Conservation (phyloP, 768 basidiomycete species). For the Russula sp. region DNA sequence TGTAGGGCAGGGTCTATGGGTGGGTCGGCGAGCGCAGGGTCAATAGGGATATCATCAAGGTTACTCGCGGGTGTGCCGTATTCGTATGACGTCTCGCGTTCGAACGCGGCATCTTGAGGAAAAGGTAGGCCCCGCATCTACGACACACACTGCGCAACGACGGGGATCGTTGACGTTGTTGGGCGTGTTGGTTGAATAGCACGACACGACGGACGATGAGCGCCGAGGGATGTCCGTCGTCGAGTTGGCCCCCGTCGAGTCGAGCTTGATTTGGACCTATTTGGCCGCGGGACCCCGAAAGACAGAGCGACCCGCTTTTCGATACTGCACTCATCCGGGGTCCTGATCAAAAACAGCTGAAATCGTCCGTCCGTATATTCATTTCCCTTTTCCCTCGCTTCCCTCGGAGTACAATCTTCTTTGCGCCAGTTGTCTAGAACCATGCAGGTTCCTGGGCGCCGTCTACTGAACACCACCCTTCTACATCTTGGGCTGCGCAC, state of each 20-base stretch:
- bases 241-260: conserved; percentile 22
- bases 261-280: conserved; percentile 24
- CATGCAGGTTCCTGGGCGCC: conserved; percentile 6
- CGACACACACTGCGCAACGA: conserved; percentile 11
- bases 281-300: conserved; percentile 18
- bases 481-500: neutral
- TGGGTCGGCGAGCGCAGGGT: conserved; percentile 58
- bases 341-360: neutral
- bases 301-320: neutral
- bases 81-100: conserved; percentile 55
- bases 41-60: conserved; percentile 65
- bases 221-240: conserved; percentile 19
- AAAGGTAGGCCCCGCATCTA: conserved; percentile 61
- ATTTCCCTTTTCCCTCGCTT: no score
- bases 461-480: neutral
- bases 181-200: conserved; percentile 2
- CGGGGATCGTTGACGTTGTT: neutral
- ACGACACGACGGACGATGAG: conserved; percentile 12
- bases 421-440: conserved; percentile 9
- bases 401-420: neutral
- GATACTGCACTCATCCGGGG: conserved; percentile 10
- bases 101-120: conserved; percentile 40
- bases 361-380: no score
- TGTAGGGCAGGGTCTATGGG: conserved; percentile 51
- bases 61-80: conserved; percentile 52